A percentile compares a stretch with the other conserved stretches of the same genome.
Evolutionary conservation across 371 early-diverging fungal genomes (phyloP).

Genomic region (Mortierella sp.): DNA sequence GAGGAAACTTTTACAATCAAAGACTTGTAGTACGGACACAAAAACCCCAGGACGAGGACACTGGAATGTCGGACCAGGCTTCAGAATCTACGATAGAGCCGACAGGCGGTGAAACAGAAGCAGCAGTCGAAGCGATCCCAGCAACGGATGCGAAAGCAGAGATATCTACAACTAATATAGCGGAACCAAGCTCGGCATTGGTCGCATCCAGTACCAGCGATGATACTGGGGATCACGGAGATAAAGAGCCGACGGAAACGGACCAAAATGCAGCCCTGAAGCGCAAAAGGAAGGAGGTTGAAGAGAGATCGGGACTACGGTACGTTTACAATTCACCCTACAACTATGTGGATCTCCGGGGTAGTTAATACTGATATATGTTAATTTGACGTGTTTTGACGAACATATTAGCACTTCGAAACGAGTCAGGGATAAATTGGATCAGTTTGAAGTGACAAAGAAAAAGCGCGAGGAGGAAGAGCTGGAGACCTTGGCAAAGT

Average conservation of each 20-base stretch:
- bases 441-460: constrained; percentile 64
- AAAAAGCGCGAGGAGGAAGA: constrained; percentile 68
- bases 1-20: constrained; percentile 23
- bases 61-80: constrained; percentile 13
- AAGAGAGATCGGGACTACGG: constrained; percentile 65
- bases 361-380: not conserved
- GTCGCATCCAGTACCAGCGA: not conserved
- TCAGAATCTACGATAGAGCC: not conserved
- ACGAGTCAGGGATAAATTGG: constrained; percentile 66
- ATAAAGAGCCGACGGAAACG: constrained; percentile 27
- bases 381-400: not conserved
- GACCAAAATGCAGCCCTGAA: constrained; percentile 42
- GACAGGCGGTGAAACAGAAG: not conserved
- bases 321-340: constrained; percentile 16
- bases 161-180: not conserved
- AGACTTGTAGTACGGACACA: constrained; percentile 17
- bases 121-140: not conserved
- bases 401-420: constrained; percentile 63
- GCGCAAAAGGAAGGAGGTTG: constrained; percentile 55
- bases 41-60: constrained; percentile 19
- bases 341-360: not conserved
- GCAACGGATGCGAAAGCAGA: constrained; percentile 10
- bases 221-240: constrained; percentile 8
- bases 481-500: constrained; percentile 53
- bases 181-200: not conserved